Evolutionary conservation across 2,329 filamentous ascomycete genomes (phyloP).

Genomic region (Monosporascus sp.): DNA sequence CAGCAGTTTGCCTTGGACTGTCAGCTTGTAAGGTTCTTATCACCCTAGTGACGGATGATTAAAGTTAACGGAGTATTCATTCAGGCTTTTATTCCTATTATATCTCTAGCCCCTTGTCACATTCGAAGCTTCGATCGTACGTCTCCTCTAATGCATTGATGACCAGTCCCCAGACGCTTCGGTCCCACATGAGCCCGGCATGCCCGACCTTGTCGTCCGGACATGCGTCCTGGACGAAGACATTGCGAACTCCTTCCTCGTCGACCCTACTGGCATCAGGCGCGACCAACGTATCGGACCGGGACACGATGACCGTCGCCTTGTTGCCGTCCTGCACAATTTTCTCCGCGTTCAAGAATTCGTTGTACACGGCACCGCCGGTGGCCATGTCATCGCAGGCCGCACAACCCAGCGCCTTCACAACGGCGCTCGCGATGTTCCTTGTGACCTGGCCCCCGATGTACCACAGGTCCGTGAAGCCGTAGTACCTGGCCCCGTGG

Average conservation of each 20-base stretch:
- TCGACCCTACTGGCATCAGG: conserved; percentile 17
- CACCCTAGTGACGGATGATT: too few relatives aligned
- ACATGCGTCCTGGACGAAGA: conserved; percentile 21
- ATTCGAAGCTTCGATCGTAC: conserved; percentile 17
- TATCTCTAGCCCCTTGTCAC: conserved; percentile 16
- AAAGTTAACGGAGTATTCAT: too few relatives aligned
- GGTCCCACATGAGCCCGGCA: conserved; percentile 20
- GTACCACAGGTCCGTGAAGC: conserved; percentile 24
- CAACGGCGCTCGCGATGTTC: conserved; percentile 10
- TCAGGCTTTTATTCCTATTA: background rate
- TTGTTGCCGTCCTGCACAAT: conserved; percentile 23
- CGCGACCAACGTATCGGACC: conserved; percentile 17
- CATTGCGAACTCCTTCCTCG: conserved; percentile 17
- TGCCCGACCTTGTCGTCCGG: conserved; percentile 22
- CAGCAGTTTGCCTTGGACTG: too few relatives aligned
- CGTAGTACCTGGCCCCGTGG: conserved; percentile 23
- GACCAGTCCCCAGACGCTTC: conserved; percentile 21
- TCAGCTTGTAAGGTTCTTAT: too few relatives aligned
- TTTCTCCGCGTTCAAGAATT: conserved; percentile 10
- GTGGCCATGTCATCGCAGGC: conserved; percentile 24
- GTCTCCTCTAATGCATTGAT: conserved; percentile 24
- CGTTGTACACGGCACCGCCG: conserved; percentile 15
- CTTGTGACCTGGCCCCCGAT: conserved; percentile 19
- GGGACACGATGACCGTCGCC: conserved; percentile 21
- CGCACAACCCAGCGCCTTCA: conserved; percentile 16